These are phyloP conservation scores for Tremella mesenterica DNA, from an alignment of 768 basidiomycete species.

Conservation along the genomic window DNA sequence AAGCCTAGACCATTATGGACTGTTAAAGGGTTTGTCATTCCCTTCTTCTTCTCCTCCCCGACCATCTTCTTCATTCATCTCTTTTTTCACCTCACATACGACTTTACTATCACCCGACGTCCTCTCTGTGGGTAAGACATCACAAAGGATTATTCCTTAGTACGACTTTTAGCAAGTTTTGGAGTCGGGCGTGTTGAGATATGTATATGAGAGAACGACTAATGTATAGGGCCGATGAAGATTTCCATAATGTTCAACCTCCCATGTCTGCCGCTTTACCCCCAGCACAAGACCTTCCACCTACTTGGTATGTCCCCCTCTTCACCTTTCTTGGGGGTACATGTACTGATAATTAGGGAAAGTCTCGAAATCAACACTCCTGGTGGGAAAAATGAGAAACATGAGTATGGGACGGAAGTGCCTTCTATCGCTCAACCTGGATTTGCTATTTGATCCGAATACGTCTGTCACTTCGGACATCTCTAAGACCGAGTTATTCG, in stretches of 20 bases:
- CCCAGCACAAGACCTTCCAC: slow-evolving; percentile 4
- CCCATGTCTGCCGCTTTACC: slow-evolving; percentile 9
- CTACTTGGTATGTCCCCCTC: slow-evolving; percentile 11
- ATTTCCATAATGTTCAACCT: slow-evolving; percentile 8
- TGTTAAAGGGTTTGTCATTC: slow-evolving; percentile 16
- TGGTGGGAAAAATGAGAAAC: slow-evolving; percentile 3
- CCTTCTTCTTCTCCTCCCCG: background rate
- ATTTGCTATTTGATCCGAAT: background rate
- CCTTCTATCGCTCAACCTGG: slow-evolving; percentile 2
- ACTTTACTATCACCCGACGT: background rate
- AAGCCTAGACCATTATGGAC: slow-evolving; percentile 30
- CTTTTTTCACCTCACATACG: background rate
- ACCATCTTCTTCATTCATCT: background rate
- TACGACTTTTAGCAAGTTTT: no score
- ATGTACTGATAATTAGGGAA: slow-evolving; percentile 7
- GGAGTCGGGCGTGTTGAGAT: background rate
- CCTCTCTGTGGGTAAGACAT: slow-evolving; percentile 1
- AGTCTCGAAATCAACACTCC: slow-evolving; percentile 9
- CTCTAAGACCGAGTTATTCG: no score
- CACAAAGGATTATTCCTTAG: no score
- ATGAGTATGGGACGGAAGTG: background rate
- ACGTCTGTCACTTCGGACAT: no score
- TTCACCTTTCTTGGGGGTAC: background rate
- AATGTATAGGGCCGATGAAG: slow-evolving; percentile 1
- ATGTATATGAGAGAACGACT: background rate